Base-by-base conservation (phyloP, 495 filamentous ascomycete genomes). In the Penicillium soppii region DNA sequence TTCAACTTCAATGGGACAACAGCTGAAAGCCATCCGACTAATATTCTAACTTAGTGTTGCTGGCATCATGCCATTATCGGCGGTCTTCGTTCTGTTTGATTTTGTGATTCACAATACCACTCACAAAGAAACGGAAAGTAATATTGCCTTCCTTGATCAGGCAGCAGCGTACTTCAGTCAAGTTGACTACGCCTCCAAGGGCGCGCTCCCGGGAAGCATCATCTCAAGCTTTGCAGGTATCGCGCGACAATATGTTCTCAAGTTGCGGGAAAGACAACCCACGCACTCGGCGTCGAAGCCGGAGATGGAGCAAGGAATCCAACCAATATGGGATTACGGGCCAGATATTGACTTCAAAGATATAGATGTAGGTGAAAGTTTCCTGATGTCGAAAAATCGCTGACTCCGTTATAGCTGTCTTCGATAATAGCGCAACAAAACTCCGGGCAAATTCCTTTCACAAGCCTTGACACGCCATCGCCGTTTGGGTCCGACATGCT, bases 1-100 rank as follows among this genome's bases (percentile, higher is more conserved):
- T 2, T 35, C 32, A 35, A 16, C 4, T 16, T 35, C 32, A 7
- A 16, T 6, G 32, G 4, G 32, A 16, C 5, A 16, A 0, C 0
- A 16, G 32, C 5, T n/a, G n/a, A 35, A 32, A 0, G 32, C 13
- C n/a, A 15, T 35, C 12, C 2, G 12, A 7, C 32, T 35, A 16
- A 35, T 35, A 8, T 2, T 35, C 1, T 7, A 35, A 35, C n/a
- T 16, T 35, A 35, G 5, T 7, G 5, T 35, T 16, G 5, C 32
- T 35, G n/a, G 32, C 10, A 35, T 59, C 2, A 60, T 68, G 2
- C 67, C 67, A 12, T 49, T 70, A 12, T 54, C 63, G 5, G 56
- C 60, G 15, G 54, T 70, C 10, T 66, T 70, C 35, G 63, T 72
- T 29, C 52, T 71, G 13, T 71, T 71, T 25, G 67, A 72, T 33